Percentiles rank a stretch among this genome's conserved stretches.
phyloP scores from a whole-genome alignment of 1,284 basidiomycete species.

The Paramarasmius palmivorus region DNA sequence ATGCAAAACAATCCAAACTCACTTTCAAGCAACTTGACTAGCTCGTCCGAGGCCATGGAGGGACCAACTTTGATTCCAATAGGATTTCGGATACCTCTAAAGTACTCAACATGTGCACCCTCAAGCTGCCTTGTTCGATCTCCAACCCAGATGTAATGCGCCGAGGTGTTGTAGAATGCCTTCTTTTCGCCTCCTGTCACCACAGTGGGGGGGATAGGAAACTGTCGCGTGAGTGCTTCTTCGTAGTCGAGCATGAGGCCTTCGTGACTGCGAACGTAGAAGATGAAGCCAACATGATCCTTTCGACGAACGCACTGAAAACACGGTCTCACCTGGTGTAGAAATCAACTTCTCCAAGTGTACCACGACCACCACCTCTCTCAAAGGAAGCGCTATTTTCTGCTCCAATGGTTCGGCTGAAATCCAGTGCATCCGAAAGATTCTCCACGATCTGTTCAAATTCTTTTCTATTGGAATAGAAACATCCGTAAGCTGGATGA shows the following conservation, averaged over 20 bases:
- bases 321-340: constrained; percentile 73
- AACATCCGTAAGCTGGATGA: constrained; percentile 1
- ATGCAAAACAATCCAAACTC: constrained; percentile 29
- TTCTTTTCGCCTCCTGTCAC: constrained; percentile 22
- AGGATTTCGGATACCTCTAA: constrained; percentile 92
- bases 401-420: constrained; percentile 86
- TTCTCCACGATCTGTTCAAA: constrained; percentile 86
- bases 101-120: constrained; percentile 96
- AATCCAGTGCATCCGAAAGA: constrained; percentile 90
- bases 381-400: constrained; percentile 58
- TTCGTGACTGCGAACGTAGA: constrained; percentile 79
- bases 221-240: constrained; percentile 82
- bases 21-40: constrained; percentile 83
- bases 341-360: constrained; percentile 90
- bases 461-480: constrained; percentile 56
- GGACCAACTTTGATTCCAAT: constrained; percentile 98
- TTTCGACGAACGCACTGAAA: constrained; percentile 4
- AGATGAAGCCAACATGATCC: constrained; percentile 6
- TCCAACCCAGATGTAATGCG: constrained; percentile 97
- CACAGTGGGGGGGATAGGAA: constrained; percentile 33
- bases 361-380: constrained; percentile 67
- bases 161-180: constrained; percentile 82
- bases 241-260: constrained; percentile 94
- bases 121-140: constrained; percentile 93
- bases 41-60: constrained; percentile 78